phyloP scores from a whole-genome alignment of 371 early-diverging fungal genomes.

The Smittium culicis region DNA sequence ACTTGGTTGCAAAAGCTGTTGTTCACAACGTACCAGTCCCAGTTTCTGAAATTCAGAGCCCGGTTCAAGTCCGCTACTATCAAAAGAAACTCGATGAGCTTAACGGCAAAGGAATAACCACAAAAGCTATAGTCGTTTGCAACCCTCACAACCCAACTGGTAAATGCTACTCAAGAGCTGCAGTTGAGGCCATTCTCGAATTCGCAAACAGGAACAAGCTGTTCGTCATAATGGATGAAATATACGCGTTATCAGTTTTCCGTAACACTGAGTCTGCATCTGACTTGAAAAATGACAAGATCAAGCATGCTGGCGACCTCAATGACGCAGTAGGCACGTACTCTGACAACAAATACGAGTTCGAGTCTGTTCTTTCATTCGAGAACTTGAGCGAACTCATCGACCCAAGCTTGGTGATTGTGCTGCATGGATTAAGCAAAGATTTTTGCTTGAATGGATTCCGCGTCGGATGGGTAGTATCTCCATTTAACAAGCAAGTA shows the following conservation, averaged over 20 bases:
- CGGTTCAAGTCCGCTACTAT: constrained; percentile 29
- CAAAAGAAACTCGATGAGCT: constrained; percentile 34
- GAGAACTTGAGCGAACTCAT: constrained; percentile 41
- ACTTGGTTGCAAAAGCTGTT: constrained; percentile 34
- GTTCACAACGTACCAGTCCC: constrained; percentile 34
- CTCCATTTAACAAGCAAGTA: constrained; percentile 42
- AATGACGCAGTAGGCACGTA: no score
- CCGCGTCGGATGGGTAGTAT: constrained; percentile 45
- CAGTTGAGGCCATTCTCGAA: constrained; percentile 37
- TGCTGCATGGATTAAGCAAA: constrained; percentile 65
- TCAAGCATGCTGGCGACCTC: no score
- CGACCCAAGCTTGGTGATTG: constrained; percentile 44
- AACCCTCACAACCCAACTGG: constrained; percentile 57
- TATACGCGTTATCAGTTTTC: constrained; percentile 56
- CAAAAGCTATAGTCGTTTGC: constrained; percentile 43
- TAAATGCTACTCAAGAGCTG: constrained; percentile 34
- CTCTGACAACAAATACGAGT: constrained; percentile 21
- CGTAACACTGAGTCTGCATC: constrained; percentile 14
- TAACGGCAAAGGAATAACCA: constrained; percentile 20
- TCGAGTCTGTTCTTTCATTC: constrained; percentile 42
- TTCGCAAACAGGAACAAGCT: constrained; percentile 48
- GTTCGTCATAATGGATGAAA: constrained; percentile 64
- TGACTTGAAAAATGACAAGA: neutral
- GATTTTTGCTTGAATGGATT: constrained; percentile 60
- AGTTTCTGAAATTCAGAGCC: constrained; percentile 24